Evolutionary conservation across 2,329 filamentous ascomycete species (phyloP), one percentile per base, ranked within the genome.

Genomic region (Clarireedia homoeocarpa): DNA sequence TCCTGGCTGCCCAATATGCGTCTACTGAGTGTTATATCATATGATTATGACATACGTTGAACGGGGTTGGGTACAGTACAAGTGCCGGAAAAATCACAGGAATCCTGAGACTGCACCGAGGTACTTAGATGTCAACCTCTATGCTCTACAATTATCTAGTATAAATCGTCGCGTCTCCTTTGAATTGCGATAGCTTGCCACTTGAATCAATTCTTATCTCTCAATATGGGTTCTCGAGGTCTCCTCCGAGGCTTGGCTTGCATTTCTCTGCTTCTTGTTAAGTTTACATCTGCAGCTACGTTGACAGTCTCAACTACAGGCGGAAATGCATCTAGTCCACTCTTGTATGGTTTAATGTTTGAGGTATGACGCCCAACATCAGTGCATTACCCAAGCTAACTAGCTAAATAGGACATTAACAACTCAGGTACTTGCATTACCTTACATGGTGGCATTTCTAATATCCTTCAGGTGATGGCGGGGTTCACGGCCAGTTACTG

Each of bases 401-500:
- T 36, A n/a, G 36, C 12, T 9, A n/a, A 26, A 12, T 20, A 55
- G 47, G 53, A 55, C 20, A 55, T 55, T 5, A 55, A 55, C 44
- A 38, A 55, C 17, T 55, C 53, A 15, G 53, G 38, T 45, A 44
- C 15, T 14, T n/a, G 17, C 14, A 17, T 48, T 6, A 17, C 10
- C 23, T 15, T 17, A 6, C n/a, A n/a, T 6, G 9, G 20, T 15
- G 27, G 6, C 7, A 24, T 12, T 24, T 30, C 46, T 55, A 51
- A 55, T 12, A 51, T 5, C 23, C 84, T 4, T 15, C 12, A 57
- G 58, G 58, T 23, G 85, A 89, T 64, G 85, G 85, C 20, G 85
- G 85, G 9, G 80, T 89, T 61, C 88, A 89, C 65, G 85, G 82
- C 54, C 84, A 89, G 65, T 70, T 88, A 57, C 77, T 89, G 55